These are phyloP conservation scores for Tylopilus sp. DNA, from an alignment of 1,284 basidiomycete genomes.

Conservation along the genomic window DNA sequence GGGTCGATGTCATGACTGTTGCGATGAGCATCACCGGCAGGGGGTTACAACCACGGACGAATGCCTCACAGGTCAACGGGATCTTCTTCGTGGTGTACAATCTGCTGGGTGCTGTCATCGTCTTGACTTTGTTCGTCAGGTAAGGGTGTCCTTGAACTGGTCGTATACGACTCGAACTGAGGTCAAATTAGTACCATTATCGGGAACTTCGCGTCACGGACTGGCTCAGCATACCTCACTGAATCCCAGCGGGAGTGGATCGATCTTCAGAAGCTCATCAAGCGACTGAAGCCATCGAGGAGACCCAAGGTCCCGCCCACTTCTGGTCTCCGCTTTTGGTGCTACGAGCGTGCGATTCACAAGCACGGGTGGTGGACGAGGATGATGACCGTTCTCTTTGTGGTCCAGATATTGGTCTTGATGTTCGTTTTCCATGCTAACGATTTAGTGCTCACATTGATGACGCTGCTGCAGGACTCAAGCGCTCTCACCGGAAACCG, in stretches of 20 bases:
- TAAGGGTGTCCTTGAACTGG: constrained; percentile 34
- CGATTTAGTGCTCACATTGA: neutral
- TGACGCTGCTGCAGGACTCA: constrained; percentile 60
- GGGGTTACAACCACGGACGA: constrained; percentile 66
- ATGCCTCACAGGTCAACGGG: constrained; percentile 77
- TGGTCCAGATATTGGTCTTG: constrained; percentile 81
- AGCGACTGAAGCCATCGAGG: constrained; percentile 83
- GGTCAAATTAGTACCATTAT: constrained; percentile 77
- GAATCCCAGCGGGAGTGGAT: constrained; percentile 95
- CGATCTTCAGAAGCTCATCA: constrained; percentile 86
- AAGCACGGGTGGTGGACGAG: constrained; percentile 96
- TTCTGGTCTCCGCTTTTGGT: constrained; percentile 74
- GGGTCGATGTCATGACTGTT: constrained; percentile 88
- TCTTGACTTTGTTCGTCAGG: constrained; percentile 87
- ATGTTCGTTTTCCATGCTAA: constrained; percentile 54
- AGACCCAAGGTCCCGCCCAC: constrained; percentile 63
- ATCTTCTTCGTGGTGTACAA: constrained; percentile 95
- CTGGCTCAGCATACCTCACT: constrained; percentile 81
- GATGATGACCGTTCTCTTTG: constrained; percentile 78
- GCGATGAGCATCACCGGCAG: constrained; percentile 78
- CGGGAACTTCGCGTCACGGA: constrained; percentile 86
- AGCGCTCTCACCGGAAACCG: constrained; percentile 57
- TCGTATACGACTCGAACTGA: neutral
- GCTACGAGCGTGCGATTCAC: constrained; percentile 84
- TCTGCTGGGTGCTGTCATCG: constrained; percentile 87